Evolutionary conservation across 768 basidiomycete species (phyloP), one percentile per base, ranked within the genome.

Genomic region (Candolleomyces aberdarensis): DNA sequence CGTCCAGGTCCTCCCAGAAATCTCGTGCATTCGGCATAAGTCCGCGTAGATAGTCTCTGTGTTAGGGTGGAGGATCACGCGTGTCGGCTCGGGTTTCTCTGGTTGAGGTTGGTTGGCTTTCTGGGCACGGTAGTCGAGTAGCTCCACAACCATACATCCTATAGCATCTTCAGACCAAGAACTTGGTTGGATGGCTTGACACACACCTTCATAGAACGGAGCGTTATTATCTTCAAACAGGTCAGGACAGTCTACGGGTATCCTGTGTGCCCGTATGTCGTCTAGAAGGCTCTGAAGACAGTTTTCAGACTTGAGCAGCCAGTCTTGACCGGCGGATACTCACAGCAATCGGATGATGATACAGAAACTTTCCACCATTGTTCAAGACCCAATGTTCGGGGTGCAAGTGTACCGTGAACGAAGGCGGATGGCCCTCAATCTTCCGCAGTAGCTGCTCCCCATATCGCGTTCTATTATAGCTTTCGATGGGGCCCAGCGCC

Each of bases 91-190:
- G 1, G 87, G 85, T 63, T 79, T 82, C 66, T 83, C 85, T 14
- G 82, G 79, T 0, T 77, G 69, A n/a, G 82, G 76, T 39, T 91
- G 87, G 59, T 82, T 85, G 57, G 69, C 71, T 68, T 75, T 80
- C 58, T 82, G 79, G 7, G 86, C 84, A 10, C 91, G 81, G 67
- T 90, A 89, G 69, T 94, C 91, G 40, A 89, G 76, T 26, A 94
- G 80, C 69, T 94, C 92, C 1, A 93, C 92, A 61, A 94, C 81
- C 83, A 94, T 85, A 66, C 91, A 92, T 41, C 92, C 92, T 94
- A 57, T 43, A 56, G 43, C 26, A 31, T 61, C 47, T 61, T 49
- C 26, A 64, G 51, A 31, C 56, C 58, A 17, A 56, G 48, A 13
- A 41, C 41, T 26, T 47, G 41, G 26, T 22, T 29, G 54, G 22